These are phyloP conservation scores for Peltaster fructicola DNA, from an alignment of 2,329 filamentous ascomycete species.

Conservation along the genomic window DNA sequence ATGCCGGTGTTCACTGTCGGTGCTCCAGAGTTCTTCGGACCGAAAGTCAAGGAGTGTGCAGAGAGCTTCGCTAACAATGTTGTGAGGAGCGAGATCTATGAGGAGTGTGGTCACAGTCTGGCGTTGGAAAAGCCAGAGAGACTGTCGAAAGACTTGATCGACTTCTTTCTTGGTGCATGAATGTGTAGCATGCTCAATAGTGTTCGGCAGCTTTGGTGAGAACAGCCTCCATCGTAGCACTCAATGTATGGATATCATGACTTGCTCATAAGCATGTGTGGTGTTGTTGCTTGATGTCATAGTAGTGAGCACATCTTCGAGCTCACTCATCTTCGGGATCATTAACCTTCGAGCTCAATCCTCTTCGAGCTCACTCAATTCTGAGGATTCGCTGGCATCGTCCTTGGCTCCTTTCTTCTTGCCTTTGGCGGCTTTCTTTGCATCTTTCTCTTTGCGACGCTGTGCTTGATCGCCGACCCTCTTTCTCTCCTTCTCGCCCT, in stretches of 20 bases:
- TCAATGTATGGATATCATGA: too few relatives aligned
- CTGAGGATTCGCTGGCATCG: slow-evolving; percentile 6
- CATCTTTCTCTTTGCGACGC: slow-evolving; percentile 47
- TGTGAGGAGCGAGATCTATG: slow-evolving; percentile 16
- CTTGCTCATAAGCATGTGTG: too few relatives aligned
- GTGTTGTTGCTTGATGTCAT: too few relatives aligned
- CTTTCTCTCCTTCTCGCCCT: slow-evolving; percentile 52
- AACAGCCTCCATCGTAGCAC: too few relatives aligned
- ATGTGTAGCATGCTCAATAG: too few relatives aligned
- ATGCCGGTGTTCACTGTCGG: slow-evolving; percentile 19
- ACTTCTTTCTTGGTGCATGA: slow-evolving; percentile 24
- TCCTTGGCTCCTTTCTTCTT: slow-evolving; percentile 28
- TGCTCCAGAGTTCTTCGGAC: slow-evolving; percentile 20
- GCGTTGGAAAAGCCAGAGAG: slow-evolving; percentile 19
- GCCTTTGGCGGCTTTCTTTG: slow-evolving; percentile 13
- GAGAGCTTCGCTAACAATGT: slow-evolving; percentile 16
- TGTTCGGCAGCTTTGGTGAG: slow-evolving; percentile 1
- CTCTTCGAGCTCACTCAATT: slow-evolving; percentile 10
- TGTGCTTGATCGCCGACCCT: slow-evolving; percentile 67
- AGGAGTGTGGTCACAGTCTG: slow-evolving; percentile 19
- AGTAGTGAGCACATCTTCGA: too few relatives aligned
- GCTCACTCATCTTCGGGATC: too few relatives aligned
- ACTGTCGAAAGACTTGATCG: slow-evolving; percentile 12
- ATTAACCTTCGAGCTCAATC: slow-evolving; percentile 3
- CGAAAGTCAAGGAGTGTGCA: slow-evolving; percentile 16